These are phyloP conservation scores for Cytospora chrysosperma DNA, from an alignment of 2,329 filamentous ascomycete genomes.

Conservation along the genomic window DNA sequence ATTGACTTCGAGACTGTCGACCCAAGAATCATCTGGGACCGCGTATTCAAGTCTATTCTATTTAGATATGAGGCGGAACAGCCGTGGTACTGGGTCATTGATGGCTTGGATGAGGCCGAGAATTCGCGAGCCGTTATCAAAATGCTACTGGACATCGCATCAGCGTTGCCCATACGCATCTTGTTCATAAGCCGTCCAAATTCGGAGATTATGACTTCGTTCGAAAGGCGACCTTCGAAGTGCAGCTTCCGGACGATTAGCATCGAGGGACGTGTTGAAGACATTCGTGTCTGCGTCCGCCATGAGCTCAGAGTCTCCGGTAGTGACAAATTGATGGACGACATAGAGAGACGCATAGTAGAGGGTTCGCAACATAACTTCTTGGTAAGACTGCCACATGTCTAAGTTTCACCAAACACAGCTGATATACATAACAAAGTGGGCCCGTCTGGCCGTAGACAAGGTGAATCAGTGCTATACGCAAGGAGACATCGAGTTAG, in stretches of 20 bases:
- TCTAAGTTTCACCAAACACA: no score
- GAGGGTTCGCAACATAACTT: neutral
- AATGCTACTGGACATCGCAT: neutral
- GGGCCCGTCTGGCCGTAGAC: neutral
- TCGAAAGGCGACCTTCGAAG: neutral
- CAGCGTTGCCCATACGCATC: neutral
- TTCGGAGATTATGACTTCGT: neutral
- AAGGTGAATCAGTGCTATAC: neutral
- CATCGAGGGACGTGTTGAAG: neutral
- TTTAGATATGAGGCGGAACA: neutral
- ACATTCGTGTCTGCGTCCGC: neutral
- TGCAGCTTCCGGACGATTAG: neutral
- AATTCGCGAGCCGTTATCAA: neutral
- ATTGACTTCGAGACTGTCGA: neutral
- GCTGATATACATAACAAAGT: neutral
- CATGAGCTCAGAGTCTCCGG: neutral
- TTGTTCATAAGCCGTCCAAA: neutral
- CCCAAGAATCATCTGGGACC: conserved; percentile 2
- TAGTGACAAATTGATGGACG: neutral
- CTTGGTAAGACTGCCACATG: neutral
- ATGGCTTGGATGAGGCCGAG: conserved; percentile 1
- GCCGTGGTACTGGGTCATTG: conserved; percentile 2
- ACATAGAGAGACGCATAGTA: neutral
- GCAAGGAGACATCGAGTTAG: neutral
- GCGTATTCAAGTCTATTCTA: neutral